Evolutionary conservation across 2,329 filamentous ascomycete species (phyloP).

Genomic region (Tolypocladium tundrense): DNA sequence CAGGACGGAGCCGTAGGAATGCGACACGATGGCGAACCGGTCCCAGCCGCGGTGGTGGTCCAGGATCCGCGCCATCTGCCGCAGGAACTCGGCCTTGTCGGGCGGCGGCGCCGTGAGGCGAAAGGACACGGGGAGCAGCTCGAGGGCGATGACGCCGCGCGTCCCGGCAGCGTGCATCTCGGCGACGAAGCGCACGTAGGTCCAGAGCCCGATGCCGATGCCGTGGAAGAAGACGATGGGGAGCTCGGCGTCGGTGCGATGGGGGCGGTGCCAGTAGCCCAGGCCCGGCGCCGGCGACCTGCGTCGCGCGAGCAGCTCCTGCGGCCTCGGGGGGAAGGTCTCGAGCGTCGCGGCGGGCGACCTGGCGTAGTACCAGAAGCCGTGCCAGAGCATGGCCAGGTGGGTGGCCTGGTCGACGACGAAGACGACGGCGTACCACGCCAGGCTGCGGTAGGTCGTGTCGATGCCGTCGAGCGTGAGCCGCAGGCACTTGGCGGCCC

Average conservation of each 20-base stretch:
- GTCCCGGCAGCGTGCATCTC: constrained; percentile 31
- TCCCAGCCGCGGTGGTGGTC: constrained; percentile 48
- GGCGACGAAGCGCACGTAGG: constrained; percentile 48
- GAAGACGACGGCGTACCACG: constrained; percentile 53
- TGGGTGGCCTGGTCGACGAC: constrained; percentile 43
- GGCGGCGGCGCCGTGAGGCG: constrained; percentile 47
- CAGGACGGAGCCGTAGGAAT: constrained; percentile 55
- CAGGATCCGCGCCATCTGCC: constrained; percentile 46
- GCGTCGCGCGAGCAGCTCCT: constrained; percentile 32
- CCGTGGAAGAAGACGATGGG: constrained; percentile 63
- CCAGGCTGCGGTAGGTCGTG: constrained; percentile 48
- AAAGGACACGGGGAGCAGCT: constrained; percentile 56
- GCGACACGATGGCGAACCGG: constrained; percentile 48
- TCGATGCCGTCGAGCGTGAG: constrained; percentile 55
- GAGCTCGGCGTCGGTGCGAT: constrained; percentile 34
- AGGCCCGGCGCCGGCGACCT: constrained; percentile 38
- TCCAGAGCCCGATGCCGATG: constrained; percentile 57
- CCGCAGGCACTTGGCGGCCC: constrained; percentile 46
- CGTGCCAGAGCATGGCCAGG: constrained; percentile 31
- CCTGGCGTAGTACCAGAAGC: constrained; percentile 42
- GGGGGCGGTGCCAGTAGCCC: constrained; percentile 57
- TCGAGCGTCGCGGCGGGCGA: constrained; percentile 13
- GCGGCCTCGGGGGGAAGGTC: constrained; percentile 49
- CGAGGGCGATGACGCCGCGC: constrained; percentile 47
- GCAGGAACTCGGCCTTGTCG: constrained; percentile 39